Base-by-base conservation (phyloP, 768 basidiomycete species). In the Scleroderma citrinum region DNA sequence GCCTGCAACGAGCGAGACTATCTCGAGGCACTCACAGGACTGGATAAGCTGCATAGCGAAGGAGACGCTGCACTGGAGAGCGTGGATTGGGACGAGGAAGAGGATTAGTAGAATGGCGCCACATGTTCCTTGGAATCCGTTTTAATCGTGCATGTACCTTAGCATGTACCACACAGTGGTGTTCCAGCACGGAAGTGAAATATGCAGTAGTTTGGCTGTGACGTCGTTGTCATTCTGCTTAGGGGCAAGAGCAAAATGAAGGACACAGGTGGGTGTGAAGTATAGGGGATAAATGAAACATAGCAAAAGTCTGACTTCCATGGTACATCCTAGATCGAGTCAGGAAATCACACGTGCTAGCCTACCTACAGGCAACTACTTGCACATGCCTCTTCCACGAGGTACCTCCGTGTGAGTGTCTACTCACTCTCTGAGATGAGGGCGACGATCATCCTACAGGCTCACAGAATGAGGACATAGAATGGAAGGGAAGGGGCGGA, bases 1-100 rank as follows among this genome's bases (percentile, higher is more conserved):
- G 93, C 87, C 4, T 94, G 92, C 65, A 90, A 92, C 55, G 91
- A 96, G 55, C 69, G 72, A 5, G 80, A 82, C 44, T 89, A 82
- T 59, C 69, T 94, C 26, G 87, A 89, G 64, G 63, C 68, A 49
- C 58, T 93, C 52, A 92, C 89, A 0, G 92, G 92, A 3, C 65
- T 94, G 51, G 87, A 92, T 65, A 75, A 79, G 64, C 66, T 94
- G 58, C 82, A 86, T 57, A 73, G 75, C 17, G 89, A 92, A 58
- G 83, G 85, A 2, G 85, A 92, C 61, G 79, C 74, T 24, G 77
- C 74, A 31, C 51, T 92, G 55, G 84, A 87, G 58, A 76, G 69
- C 23, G 75, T 89, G 0, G 88, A 91, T 44, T 89, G 88, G 87
- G 85, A 83, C 29, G 86, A 85, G 24, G 81, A 79, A 11, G 80